Evolutionary conservation across 176 grass and related monocot species (phyloP).

Genomic region (Oryza glumipatula): DNA sequence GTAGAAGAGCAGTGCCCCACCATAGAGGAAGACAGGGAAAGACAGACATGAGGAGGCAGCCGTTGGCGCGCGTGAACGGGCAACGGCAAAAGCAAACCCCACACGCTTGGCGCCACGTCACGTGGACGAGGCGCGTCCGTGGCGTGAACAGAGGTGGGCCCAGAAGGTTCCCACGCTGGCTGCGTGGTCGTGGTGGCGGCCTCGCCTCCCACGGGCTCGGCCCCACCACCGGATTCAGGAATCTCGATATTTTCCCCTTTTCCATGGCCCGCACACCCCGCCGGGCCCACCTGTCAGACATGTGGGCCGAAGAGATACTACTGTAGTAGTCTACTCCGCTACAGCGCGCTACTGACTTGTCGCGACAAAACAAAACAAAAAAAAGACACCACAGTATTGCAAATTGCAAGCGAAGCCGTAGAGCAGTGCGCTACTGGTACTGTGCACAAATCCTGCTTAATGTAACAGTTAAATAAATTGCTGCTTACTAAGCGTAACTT

Average conservation of each 20-base stretch:
- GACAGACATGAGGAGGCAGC: background rate
- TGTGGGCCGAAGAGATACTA: background rate
- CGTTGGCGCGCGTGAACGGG: background rate
- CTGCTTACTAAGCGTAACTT: background rate
- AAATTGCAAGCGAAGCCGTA: too few relatives aligned
- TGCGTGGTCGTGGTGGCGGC: background rate
- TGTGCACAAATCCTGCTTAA: too few relatives aligned
- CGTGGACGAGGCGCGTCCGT: background rate
- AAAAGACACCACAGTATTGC: too few relatives aligned
- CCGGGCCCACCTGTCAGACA: background rate
- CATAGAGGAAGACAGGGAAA: background rate
- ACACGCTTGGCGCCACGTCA: background rate
- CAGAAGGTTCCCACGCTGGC: background rate
- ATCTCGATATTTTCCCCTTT: slow-evolving; percentile 21
- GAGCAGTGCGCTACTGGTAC: too few relatives aligned
- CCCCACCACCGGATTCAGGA: slow-evolving; percentile 23
- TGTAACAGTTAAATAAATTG: too few relatives aligned
- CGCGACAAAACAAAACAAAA: too few relatives aligned
- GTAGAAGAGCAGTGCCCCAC: too few relatives aligned
- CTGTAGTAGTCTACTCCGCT: too few relatives aligned
- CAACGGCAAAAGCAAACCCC: background rate
- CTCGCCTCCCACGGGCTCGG: background rate
- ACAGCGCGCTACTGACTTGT: too few relatives aligned
- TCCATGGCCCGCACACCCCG: background rate
- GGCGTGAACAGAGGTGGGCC: background rate